Conservation (phyloP, 345 rosid genomes). For the Hibiscus mutabilis region DNA sequence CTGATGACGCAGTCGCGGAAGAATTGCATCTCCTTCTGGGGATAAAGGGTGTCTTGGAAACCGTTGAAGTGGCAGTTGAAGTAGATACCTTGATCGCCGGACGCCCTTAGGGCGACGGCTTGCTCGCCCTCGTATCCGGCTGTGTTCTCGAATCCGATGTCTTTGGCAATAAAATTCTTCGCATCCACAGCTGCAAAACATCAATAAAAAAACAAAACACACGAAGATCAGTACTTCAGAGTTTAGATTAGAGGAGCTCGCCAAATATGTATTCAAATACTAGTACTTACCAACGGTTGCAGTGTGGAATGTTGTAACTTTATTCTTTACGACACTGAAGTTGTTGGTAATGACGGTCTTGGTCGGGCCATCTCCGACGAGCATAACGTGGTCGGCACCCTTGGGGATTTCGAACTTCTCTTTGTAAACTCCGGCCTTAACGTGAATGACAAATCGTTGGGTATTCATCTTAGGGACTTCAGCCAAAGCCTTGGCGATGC, state of each 20-base stretch:
- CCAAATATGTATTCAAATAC: no score
- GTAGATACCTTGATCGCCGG: slow-evolving; percentile 37
- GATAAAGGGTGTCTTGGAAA: slow-evolving; percentile 64
- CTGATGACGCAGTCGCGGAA: slow-evolving; percentile 60
- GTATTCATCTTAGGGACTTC: not conserved
- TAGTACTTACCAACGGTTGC: slow-evolving; percentile 47
- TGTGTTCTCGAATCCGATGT: slow-evolving; percentile 60
- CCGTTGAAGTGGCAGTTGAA: slow-evolving; percentile 54
- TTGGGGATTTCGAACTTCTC: slow-evolving; percentile 9
- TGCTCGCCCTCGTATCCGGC: slow-evolving; percentile 51
- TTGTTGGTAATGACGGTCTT: not conserved
- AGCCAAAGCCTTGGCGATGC: not conserved
- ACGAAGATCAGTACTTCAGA: no score
- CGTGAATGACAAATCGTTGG: not conserved
- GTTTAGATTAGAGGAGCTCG: no score
- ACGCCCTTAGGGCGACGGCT: slow-evolving; percentile 58
- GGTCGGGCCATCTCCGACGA: not conserved
- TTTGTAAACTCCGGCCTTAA: not conserved
- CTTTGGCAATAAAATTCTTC: slow-evolving; percentile 39
- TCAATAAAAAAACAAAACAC: not conserved
- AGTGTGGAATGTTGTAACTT: slow-evolving; percentile 16
- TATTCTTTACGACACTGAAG: not conserved
- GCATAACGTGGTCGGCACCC: not conserved
- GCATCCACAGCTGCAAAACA: not conserved
- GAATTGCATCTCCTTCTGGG: slow-evolving; percentile 58